Base-by-base conservation (phyloP, 2,329 filamentous ascomycete genomes). In the Raffaelea arxii region DNA sequence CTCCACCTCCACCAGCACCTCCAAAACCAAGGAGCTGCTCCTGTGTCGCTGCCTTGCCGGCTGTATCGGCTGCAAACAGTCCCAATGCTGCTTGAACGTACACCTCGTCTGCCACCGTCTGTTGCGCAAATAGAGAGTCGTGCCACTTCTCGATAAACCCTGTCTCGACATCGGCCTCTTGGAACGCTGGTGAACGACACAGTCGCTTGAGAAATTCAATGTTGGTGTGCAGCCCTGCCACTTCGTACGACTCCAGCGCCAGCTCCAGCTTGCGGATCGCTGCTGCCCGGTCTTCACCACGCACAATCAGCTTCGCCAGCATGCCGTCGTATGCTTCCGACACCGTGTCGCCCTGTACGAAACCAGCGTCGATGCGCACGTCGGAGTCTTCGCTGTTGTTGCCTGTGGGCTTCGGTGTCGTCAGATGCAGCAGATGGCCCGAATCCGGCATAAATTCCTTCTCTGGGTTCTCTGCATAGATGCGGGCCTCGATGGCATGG, bases 241-340 rank as follows among this genome's bases (percentile, higher is more conserved):
- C 82, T 65, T 98, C 88, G 60, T 97, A 98, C 41, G 87, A 77
- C 53, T 87, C 83, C 11, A 98, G 70, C 1, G 92, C 90, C 4
- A 82, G 71, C 32, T 81, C 79, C 49, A 98, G 73, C 63, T 87
- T 94, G 49, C 86, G 81, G 43, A 98, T 83, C 4, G 90, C 87
- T 23, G 85, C 83, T 60, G 84, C 77, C 49, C 92, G 77, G 47
- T 84, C 84, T 16, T 79, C 76, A 1, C 86, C 92, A 48, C 86
- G 79, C 6, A 97, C 88, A 56, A 98, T 98, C 44, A 98, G 77
- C 67, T 98, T 98, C 39, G 92, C 87, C 55, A 98, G 95, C 92
- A 98, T 98, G 24, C 92, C 92, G 56, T 98, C 92, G 64, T 98
- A 98, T 46, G 92, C 86, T 49, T 91, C 87, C 0, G 90, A 94